phyloP scores from a whole-genome alignment of 1,284 basidiomycete genomes.

The Xerocomus amazonicus region DNA sequence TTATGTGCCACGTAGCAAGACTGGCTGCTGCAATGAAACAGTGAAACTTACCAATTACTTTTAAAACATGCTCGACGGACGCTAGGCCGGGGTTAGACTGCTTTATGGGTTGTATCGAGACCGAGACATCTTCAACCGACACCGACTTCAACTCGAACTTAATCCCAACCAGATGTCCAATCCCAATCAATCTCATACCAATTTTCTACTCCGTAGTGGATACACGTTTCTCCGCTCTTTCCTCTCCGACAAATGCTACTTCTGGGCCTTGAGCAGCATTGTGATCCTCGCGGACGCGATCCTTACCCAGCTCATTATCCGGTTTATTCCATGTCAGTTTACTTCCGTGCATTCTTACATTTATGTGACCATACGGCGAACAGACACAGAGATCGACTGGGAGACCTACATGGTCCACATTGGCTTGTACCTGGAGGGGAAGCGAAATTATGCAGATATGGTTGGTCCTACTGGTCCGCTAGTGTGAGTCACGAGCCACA shows the following conservation, averaged over 20 bases:
- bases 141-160: no score
- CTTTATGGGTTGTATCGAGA: no score
- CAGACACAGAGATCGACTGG: slow-evolving; percentile 99
- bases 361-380: slow-evolving; percentile 15
- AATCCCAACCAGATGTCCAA: slow-evolving; percentile 15
- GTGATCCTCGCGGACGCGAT: slow-evolving; percentile 70
- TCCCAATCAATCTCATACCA: slow-evolving; percentile 4
- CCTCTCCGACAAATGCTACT: slow-evolving; percentile 59
- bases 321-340: slow-evolving; percentile 73
- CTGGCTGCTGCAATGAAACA: no score
- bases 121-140: no score
- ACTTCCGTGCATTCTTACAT: slow-evolving; percentile 5
- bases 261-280: slow-evolving; percentile 59
- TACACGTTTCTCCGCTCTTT: slow-evolving; percentile 14
- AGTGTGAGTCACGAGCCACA: slow-evolving; percentile 58
- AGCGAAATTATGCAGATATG: slow-evolving; percentile 84
- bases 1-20: no score
- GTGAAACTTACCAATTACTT: no score
- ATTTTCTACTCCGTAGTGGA: slow-evolving; percentile 4
- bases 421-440: slow-evolving; percentile 75
- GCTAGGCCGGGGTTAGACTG: no score
- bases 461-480: slow-evolving; percentile 90
- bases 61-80: no score
- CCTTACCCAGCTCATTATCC: slow-evolving; percentile 76
- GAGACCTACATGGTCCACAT: slow-evolving; percentile 90